phyloP scores from a whole-genome alignment of 805 yeast genomes.

The Saturnispora besseyi region DNA sequence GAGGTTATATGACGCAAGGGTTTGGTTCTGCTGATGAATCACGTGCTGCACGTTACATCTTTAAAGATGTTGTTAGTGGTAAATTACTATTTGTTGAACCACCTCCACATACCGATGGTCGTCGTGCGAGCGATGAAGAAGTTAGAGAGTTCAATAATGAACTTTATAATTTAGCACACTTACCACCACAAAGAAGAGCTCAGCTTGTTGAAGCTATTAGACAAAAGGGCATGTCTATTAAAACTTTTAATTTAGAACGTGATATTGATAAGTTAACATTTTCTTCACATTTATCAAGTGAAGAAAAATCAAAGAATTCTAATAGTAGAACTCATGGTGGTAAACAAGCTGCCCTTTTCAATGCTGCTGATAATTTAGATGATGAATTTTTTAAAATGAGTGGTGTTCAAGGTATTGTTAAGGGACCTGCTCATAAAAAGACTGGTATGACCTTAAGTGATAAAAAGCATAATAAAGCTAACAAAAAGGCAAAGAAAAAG shows the following conservation, averaged over 20 bases:
- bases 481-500: constrained; percentile 20
- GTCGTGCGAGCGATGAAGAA: constrained; percentile 43
- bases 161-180: constrained; percentile 52
- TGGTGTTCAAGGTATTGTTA: constrained; percentile 51
- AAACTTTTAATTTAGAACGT: constrained; percentile 52
- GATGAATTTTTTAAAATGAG: constrained; percentile 74
- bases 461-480: constrained; percentile 63
- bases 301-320: constrained; percentile 34
- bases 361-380: constrained; percentile 78
- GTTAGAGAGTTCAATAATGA: constrained; percentile 62
- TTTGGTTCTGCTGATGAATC: constrained; percentile 96
- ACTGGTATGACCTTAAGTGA: constrained; percentile 48
- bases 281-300: constrained; percentile 61
- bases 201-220: constrained; percentile 62
- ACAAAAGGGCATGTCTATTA: constrained; percentile 41
- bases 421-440: constrained; percentile 64
- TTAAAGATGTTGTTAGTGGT: constrained; percentile 93
- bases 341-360: constrained; percentile 67
- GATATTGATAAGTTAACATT: constrained; percentile 70
- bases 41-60: constrained; percentile 82
- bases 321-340: constrained; percentile 59
- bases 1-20: constrained; percentile 97
- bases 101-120: constrained; percentile 68
- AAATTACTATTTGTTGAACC: constrained; percentile 78
- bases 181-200: constrained; percentile 65